A percentile compares a stretch with the other conserved stretches of the same genome.
Evolutionary conservation across 163 green algal species (phyloP).

Genomic region (Picocystis sp.): DNA sequence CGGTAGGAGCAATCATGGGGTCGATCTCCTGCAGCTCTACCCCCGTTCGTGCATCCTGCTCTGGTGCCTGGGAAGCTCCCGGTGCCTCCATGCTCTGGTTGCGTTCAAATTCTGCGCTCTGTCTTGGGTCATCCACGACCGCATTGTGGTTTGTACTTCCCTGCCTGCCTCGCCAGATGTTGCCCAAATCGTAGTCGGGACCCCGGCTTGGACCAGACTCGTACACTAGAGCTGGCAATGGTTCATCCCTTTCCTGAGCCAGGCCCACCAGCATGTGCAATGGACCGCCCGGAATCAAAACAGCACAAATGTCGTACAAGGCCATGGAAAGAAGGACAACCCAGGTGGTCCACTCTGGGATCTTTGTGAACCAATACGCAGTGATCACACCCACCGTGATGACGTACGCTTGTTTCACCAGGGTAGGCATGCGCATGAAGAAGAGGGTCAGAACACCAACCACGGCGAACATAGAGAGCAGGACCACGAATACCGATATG

Average conservation of each 20-base stretch:
- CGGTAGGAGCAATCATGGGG: too few species aligned
- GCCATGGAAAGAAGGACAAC: slow-evolving; percentile 80
- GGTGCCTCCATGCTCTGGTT: too few species aligned
- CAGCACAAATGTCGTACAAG: slow-evolving; percentile 82
- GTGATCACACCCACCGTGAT: slow-evolving; percentile 44
- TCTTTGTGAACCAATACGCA: slow-evolving; percentile 87
- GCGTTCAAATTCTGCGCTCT: too few species aligned
- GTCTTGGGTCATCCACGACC: too few species aligned
- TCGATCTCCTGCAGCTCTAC: too few species aligned
- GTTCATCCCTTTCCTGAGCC: slow-evolving; percentile 65
- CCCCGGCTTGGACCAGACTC: slow-evolving; percentile 28
- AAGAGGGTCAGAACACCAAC: slow-evolving; percentile 70
- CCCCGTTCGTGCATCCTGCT: too few species aligned
- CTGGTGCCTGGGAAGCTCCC: too few species aligned
- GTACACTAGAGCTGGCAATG: slow-evolving; percentile 87
- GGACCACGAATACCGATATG: slow-evolving; percentile 41
- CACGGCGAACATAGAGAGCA: slow-evolving; percentile 79
- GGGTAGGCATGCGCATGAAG: slow-evolving; percentile 61
- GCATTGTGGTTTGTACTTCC: too few species aligned
- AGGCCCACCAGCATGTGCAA: slow-evolving; percentile 72
- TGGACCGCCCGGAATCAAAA: slow-evolving; percentile 67
- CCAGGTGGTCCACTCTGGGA: slow-evolving; percentile 95
- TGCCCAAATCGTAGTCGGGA: too few species aligned
- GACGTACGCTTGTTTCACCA: slow-evolving; percentile 76
- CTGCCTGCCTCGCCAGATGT: too few species aligned